Base-by-base conservation (phyloP, 2,329 filamentous ascomycete genomes). In the Dactylonectria macrodidyma region DNA sequence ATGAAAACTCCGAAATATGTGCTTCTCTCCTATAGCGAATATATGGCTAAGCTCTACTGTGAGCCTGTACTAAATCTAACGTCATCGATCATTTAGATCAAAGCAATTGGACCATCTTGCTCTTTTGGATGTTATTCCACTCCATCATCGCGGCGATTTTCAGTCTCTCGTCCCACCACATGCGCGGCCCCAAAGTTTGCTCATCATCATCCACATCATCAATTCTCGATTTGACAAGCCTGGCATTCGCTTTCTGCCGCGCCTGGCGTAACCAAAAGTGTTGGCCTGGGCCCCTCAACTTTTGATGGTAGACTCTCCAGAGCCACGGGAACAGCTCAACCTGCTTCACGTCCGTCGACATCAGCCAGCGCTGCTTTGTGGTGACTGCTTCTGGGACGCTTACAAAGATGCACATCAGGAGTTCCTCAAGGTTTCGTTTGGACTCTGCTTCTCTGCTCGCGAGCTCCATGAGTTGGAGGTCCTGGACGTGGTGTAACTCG, bases 371-470 rank as follows among this genome's bases (percentile, higher is more conserved):
- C 12, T 48, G 22, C 7, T 48, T 48, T 22, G 22, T 26, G 11
- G 22, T 11, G 22, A 26, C 26, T 48, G 47, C 14, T 4, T 10
- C 26, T 26, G 19, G 47, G 22, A 48, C 26, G 47, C 14, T 22
- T 48, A 14, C 9, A 26, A 26, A 11, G 22, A 48, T 48, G 47
- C 47, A 48, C 26, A 16, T 26, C 11, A 12, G 12, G 22, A 48
- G 14, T 26, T 22, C 47, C 2, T 22, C 10, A 26, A 48, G 47
- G 22, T 26, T 14, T 12, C 24, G 22, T 26, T 48, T 48, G 46
- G 46, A 48, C 47, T 48, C 10, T 5, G 11, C 26, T 22, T 48
- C 47, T 48, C 47, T 48, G 47, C 47, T 48, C 47, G 47, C 47
- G 19, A 48, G 47, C 14, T 48, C 47, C 47, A 48, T 26, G 7